phyloP scores from a whole-genome alignment of 2,329 filamentous ascomycete species.

The Arachnopeziza araneosa region DNA sequence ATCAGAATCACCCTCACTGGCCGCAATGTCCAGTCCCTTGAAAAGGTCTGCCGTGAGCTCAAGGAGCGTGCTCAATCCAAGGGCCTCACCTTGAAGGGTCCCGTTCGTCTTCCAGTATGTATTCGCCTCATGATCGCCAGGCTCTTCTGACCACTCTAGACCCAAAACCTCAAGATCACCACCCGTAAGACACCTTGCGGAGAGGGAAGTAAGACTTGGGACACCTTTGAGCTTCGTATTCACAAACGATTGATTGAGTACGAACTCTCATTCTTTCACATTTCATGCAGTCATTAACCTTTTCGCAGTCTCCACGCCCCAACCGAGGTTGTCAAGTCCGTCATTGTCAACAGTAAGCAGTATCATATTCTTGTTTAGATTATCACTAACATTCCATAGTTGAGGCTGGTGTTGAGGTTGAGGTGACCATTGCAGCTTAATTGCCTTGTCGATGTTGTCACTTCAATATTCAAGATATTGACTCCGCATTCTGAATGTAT shows the following conservation, averaged over 20 bases:
- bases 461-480: not conserved
- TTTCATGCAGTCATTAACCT: not conserved
- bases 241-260: constrained; percentile 97
- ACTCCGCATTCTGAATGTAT: not conserved
- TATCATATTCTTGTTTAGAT: not conserved
- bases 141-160: constrained; percentile 32
- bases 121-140: not conserved
- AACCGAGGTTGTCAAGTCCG: constrained; percentile 95
- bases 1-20: constrained; percentile 97
- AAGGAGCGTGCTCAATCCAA: constrained; percentile 98
- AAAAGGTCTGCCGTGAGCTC: constrained; percentile 97
- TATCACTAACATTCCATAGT: constrained; percentile 31
- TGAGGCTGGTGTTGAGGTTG: constrained; percentile 87
- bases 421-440: constrained; percentile 87
- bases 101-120: constrained; percentile 74
- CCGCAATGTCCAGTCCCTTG: constrained; percentile 90
- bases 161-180: constrained; percentile 77
- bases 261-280: constrained; percentile 32
- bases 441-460: constrained; percentile 2
- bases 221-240: constrained; percentile 97
- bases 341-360: constrained; percentile 72
- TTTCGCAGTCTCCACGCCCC: constrained; percentile 74
- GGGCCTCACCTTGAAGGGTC: constrained; percentile 97
- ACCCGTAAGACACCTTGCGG: constrained; percentile 97
- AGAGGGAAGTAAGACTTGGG: constrained; percentile 99